Evolutionary conservation across 768 basidiomycete species (phyloP), one percentile per base, ranked within the genome.

Genomic region (Pleurotus pulmonarius): DNA sequence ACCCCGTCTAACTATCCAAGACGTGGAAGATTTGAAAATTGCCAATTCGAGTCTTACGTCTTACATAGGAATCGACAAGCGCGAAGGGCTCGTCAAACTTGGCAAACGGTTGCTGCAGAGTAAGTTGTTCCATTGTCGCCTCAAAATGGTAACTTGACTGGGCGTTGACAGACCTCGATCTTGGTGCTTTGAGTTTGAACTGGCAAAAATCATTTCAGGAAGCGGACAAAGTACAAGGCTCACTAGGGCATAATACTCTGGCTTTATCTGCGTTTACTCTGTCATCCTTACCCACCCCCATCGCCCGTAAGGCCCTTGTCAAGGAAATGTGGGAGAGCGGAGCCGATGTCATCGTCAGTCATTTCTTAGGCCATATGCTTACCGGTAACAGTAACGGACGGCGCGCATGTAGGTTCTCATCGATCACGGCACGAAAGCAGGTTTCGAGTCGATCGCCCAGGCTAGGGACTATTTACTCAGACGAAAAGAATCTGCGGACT

Each of bases 241-340:
- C 70, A 16, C 69, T 81, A 12, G 85, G 82, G 16, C 65, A 69
- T 25, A 73, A 78, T 51, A 78, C 80, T 13, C 63, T 98, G 24
- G 92, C 90, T 1, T 65, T 99, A 26, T 92, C 91, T 15, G 89
- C 94, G 1, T 98, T 97, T 73, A 78, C 86, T 66, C 73, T 99
- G 1, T 86, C 90, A n/a, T 81, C 90, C 16, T 73, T 94, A 15
- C 73, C 85, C 4, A 83, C 80, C 2, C 67, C 82, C 40, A 62
- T 85, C 15, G 79, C 83, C 7, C 80, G 88, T 58, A 87, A 84
- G 70, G 72, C 76, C 2, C 65, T 93, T 45, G 77, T 95, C 24
- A 85, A 87, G 64, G 84, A 91, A 63, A 90, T 98, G 79, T 98
- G 94, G 94, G 81, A 90, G 46, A 92, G 92, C 63, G 93, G 92